Evolutionary conservation across 768 basidiomycete genomes (phyloP).

Genomic region (Kwoniella dejecticola): DNA sequence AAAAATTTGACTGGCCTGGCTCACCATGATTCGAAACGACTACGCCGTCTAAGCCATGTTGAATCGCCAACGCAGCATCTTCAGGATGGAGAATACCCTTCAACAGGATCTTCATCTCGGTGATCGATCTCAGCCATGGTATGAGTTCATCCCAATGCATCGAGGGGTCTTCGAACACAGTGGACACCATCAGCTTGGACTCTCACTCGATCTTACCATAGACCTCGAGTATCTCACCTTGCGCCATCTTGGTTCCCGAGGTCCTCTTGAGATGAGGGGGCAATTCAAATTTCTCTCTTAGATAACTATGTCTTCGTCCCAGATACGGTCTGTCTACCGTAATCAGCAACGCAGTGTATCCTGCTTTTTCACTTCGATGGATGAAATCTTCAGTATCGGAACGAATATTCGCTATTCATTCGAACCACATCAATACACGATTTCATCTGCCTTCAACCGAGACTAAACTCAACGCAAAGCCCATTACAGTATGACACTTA

Average conservation of each 20-base stretch:
- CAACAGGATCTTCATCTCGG: conserved; percentile 9
- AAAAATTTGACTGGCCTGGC: too few species aligned
- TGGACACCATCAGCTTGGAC: not conserved
- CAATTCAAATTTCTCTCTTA: conserved; percentile 14
- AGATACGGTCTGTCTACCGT: conserved; percentile 15
- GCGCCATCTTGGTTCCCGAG: conserved; percentile 5
- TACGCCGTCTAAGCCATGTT: conserved; percentile 36
- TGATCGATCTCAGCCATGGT: conserved; percentile 8
- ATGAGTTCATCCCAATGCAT: conserved; percentile 18
- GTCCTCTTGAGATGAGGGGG: conserved; percentile 8
- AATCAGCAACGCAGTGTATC: conserved; percentile 9
- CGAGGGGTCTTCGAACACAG: conserved; percentile 1
- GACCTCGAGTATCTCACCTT: conserved; percentile 3
- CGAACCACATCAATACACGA: not conserved
- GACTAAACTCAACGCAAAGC: too few species aligned
- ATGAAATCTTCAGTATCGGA: conserved; percentile 5
- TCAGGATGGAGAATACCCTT: conserved; percentile 16
- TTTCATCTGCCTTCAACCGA: not conserved
- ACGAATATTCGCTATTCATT: conserved; percentile 1
- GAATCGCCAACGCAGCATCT: conserved; percentile 36
- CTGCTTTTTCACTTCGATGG: conserved; percentile 8
- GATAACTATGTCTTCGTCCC: not conserved
- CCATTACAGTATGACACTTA: not conserved
- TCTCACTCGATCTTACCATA: not conserved
- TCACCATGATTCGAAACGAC: conserved; percentile 48